Evolutionary conservation across 306 rosid species (phyloP).

Genomic region (Glycine tomentella): DNA sequence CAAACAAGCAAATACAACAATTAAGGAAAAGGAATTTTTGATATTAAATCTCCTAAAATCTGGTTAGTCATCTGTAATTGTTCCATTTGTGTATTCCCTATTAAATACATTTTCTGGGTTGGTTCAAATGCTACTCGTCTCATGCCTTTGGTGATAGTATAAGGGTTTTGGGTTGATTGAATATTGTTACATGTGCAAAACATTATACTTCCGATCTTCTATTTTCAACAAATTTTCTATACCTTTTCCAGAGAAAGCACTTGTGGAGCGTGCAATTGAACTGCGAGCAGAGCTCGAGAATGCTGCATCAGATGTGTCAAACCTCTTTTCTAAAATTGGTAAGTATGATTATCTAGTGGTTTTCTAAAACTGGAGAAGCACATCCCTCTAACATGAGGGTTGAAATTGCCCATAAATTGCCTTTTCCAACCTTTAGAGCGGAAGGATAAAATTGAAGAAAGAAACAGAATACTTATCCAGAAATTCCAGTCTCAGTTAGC

Average conservation of each 20-base stretch:
- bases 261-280: constrained; percentile 86
- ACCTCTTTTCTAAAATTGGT: constrained; percentile 94
- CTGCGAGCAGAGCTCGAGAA: constrained; percentile 92
- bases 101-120: background rate
- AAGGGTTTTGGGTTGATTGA: background rate
- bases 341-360: constrained; percentile 45
- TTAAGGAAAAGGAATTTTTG: constrained; percentile 92
- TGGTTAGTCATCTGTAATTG: constrained; percentile 59
- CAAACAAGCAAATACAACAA: constrained; percentile 91
- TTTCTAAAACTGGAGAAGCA: constrained; percentile 32
- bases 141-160: constrained; percentile 8
- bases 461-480: constrained; percentile 77
- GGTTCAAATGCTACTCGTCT: background rate
- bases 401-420: background rate
- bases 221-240: background rate
- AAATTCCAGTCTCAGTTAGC: constrained; percentile 82
- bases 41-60: constrained; percentile 91
- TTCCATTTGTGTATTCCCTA: constrained; percentile 1
- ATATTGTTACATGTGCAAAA: background rate
- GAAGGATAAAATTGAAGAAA: constrained; percentile 91
- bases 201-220: constrained; percentile 15
- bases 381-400: constrained; percentile 19
- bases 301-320: constrained; percentile 94
- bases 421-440: constrained; percentile 65
- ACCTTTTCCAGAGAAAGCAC: constrained; percentile 78